Evolutionary conservation across 805 yeast genomes (phyloP).

Genomic region (Monosporozyma yasuniensis): DNA sequence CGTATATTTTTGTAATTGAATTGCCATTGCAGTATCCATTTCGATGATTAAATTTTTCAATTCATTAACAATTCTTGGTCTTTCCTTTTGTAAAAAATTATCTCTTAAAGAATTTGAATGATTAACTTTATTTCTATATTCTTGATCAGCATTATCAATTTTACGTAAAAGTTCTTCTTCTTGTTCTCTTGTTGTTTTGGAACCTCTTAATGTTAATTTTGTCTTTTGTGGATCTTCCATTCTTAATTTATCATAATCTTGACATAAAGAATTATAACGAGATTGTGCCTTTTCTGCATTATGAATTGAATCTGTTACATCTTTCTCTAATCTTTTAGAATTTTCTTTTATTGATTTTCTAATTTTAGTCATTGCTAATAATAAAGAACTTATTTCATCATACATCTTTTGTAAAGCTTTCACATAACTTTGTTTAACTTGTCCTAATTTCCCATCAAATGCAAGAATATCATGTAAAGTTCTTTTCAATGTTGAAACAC

Average conservation of each 20-base stretch:
- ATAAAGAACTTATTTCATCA: conserved; percentile 69
- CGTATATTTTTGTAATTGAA: conserved; percentile 82
- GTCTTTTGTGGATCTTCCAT: conserved; percentile 78
- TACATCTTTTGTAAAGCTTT: conserved; percentile 75
- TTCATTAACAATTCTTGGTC: conserved; percentile 68
- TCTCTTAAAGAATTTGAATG: conserved; percentile 64
- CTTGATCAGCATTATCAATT: conserved; percentile 77
- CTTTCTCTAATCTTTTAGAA: conserved; percentile 73
- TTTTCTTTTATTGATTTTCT: conserved; percentile 78
- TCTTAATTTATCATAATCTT: conserved; percentile 75
- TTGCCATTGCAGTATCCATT: conserved; percentile 79
- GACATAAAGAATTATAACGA: conserved; percentile 70
- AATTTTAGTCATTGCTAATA: conserved; percentile 57
- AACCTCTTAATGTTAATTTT: conserved; percentile 69
- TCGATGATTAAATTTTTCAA: conserved; percentile 74
- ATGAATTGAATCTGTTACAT: conserved; percentile 69
- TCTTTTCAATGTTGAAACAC: conserved; percentile 42
- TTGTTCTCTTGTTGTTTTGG: conserved; percentile 69
- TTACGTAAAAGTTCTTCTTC: conserved; percentile 82
- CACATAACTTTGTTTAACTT: conserved; percentile 68
- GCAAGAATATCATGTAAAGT: conserved; percentile 62
- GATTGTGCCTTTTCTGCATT: conserved; percentile 82
- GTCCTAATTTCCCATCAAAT: conserved; percentile 66
- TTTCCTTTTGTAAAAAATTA: conserved; percentile 58
- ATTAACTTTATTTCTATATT: conserved; percentile 70